phyloP scores from a whole-genome alignment of 139 green algal species.

The Haematococcus sp. region DNA sequence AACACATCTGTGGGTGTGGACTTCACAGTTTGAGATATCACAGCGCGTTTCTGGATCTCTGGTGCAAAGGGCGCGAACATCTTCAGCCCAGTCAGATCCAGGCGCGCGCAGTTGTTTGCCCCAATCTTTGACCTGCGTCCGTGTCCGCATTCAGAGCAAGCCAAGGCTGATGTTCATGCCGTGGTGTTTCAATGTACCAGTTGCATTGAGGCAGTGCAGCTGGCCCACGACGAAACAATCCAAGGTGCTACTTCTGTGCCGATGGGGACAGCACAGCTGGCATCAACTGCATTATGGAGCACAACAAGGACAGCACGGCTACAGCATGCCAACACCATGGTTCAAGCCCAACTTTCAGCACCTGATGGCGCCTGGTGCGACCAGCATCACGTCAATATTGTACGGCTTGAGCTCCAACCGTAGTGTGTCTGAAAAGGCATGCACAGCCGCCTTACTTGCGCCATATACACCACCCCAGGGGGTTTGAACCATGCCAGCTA shows the following conservation, averaged over 20 bases:
- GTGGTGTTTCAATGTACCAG: too few species aligned
- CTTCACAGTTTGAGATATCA: slow-evolving; percentile 1
- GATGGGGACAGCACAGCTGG: too few species aligned
- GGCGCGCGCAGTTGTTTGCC: slow-evolving; percentile 4
- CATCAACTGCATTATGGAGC: too few species aligned
- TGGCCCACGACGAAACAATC: too few species aligned
- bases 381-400: slow-evolving; percentile 28
- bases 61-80: slow-evolving; percentile 9
- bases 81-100: background rate
- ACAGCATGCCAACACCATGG: too few species aligned
- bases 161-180: background rate
- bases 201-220: too few species aligned
- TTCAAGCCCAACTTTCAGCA: too few species aligned
- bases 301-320: too few species aligned
- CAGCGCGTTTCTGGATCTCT: background rate
- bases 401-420: slow-evolving; percentile 35
- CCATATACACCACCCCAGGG: too few species aligned
- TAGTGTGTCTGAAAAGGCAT: slow-evolving; percentile 30
- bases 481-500: slow-evolving; percentile 13
- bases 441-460: slow-evolving; percentile 1
- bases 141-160: too few species aligned
- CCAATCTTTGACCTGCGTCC: background rate
- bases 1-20: slow-evolving; percentile 18
- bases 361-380: slow-evolving; percentile 22
- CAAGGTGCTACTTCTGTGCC: too few species aligned